A percentile compares a stretch with the other conserved stretches of the same genome.
Conservation (phyloP, 169 alveolate genomes). For the Plasmodium inui region DNA sequence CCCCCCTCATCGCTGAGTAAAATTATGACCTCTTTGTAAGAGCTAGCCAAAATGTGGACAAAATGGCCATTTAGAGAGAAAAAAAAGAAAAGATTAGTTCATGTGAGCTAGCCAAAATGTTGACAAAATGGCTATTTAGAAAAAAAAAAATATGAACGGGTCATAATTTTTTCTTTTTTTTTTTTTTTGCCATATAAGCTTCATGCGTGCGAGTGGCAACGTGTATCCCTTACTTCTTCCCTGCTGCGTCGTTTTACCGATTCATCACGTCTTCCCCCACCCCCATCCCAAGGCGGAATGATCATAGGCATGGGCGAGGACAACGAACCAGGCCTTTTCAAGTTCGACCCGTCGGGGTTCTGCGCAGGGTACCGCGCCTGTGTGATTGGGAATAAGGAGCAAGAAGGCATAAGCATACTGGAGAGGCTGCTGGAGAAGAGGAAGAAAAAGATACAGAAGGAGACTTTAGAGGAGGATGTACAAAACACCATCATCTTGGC, state of each 20-base stretch:
- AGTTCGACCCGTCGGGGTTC: constrained; percentile 98
- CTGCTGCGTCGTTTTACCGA: background rate
- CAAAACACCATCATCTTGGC: constrained; percentile 82
- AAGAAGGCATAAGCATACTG: constrained; percentile 90
- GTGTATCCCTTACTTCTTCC: background rate
- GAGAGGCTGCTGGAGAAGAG: constrained; percentile 84
- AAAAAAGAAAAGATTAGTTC: background rate
- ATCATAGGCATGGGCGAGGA: constrained; percentile 95
- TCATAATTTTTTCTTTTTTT: constrained; percentile 1
- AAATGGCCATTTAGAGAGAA: constrained; percentile 15
- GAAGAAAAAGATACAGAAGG: constrained; percentile 78
- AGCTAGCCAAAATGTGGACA: background rate
- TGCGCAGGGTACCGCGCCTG: constrained; percentile 95
- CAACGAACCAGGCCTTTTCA: constrained; percentile 93
- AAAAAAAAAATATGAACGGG: constrained; percentile 42
- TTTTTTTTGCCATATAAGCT: background rate
- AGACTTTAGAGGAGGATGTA: constrained; percentile 79
- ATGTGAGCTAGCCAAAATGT: constrained; percentile 6
- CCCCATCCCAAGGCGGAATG: constrained; percentile 87
- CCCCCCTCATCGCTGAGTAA: background rate
- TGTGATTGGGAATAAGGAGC: constrained; percentile 93
- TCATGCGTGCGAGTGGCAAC: background rate
- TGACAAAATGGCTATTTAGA: background rate
- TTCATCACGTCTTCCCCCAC: background rate
- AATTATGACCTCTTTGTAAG: constrained; percentile 7